Evolutionary conservation across 768 basidiomycete genomes (phyloP), one percentile per base, ranked within the genome.

Genomic region (Nidularia pulvinata): DNA sequence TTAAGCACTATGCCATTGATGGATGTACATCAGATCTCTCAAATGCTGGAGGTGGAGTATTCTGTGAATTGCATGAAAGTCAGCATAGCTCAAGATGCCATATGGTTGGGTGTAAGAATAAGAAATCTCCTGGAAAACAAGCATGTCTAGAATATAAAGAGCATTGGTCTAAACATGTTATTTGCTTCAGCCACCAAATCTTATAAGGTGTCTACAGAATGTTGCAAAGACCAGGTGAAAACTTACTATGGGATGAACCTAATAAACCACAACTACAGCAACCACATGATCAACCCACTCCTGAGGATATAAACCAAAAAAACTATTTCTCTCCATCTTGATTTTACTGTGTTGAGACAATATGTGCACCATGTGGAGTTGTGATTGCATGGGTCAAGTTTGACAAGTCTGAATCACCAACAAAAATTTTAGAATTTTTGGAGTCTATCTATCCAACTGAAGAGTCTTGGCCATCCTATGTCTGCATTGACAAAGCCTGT

Each of bases 401-500:
- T 25, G 25, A 25, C 25, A 25, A 25, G 25, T 2, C 25, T 25
- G 69, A 70, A 55, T 67, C 61, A 48, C 58, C 59, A 19, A 57
- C 60, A 34, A 57, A 61, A 25, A 63, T 63, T 48, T 25, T 66
- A 14, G 51, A 51, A 11, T 64, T 55, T 30, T 46, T 69, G 16
- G 49, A 62, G 25, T 25, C 25, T 25, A 25, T 25, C 25, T 25
- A 25, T 25, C 25, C 25, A 25, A 25, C 25, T 25, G 30, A 50
- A 52, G 53, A 59, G 33, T 49, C 44, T n/a, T n/a, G 58, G 1
- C 63, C 67, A 47, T 34, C 22, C 30, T 68, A 64, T 54, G 53
- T 68, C 22, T 60, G 59, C 43, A 64, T 65, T 52, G 63, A 64
- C 54, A 65, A 67, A 57, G 66, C 59, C 5, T 68, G 65, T 54